A percentile compares a stretch with the other conserved stretches of the same genome.
phyloP scores from a whole-genome alignment of 108 stramenopile species.

The Cyclotella kingstonii region DNA sequence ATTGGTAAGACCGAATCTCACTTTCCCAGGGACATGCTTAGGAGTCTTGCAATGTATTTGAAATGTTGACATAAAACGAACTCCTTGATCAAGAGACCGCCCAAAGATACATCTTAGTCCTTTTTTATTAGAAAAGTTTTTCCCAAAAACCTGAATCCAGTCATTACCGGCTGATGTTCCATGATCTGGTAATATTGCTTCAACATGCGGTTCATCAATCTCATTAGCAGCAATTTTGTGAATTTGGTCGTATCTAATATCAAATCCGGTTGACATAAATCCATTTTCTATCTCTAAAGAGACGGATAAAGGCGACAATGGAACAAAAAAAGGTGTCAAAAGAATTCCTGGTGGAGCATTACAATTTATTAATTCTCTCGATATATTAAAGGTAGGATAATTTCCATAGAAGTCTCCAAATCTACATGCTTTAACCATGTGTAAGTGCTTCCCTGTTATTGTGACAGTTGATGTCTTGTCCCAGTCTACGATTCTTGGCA shows the following conservation, averaged over 20 bases:
- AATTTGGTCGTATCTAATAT: conserved; percentile 13
- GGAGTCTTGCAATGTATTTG: conserved; percentile 35
- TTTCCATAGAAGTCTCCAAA: conserved; percentile 24
- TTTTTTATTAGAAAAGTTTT: conserved; percentile 58
- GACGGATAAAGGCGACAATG: conserved; percentile 6
- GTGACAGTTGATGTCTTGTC: conserved; percentile 14
- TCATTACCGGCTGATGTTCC: conserved; percentile 18
- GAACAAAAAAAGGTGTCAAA: background rate
- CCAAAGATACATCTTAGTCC: conserved; percentile 62
- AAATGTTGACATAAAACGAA: conserved; percentile 18
- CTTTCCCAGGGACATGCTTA: conserved; percentile 19
- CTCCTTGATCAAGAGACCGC: conserved; percentile 3
- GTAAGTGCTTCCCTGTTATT: conserved; percentile 27
- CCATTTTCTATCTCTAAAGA: conserved; percentile 31
- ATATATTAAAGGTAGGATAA: conserved; percentile 12
- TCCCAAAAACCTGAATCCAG: conserved; percentile 50
- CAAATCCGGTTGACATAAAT: conserved; percentile 21
- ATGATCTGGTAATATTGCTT: conserved; percentile 6
- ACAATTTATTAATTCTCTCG: conserved; percentile 16
- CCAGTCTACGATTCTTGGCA: conserved; percentile 18
- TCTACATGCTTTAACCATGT: conserved; percentile 9
- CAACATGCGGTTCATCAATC: conserved; percentile 15
- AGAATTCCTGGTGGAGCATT: conserved; percentile 16
- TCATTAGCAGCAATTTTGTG: background rate
- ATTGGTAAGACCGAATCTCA: conserved; percentile 25